Evolutionary conservation across 2,329 filamentous ascomycete genomes (phyloP), one percentile per base, ranked within the genome.

Genomic region (Talaromyces sp.): DNA sequence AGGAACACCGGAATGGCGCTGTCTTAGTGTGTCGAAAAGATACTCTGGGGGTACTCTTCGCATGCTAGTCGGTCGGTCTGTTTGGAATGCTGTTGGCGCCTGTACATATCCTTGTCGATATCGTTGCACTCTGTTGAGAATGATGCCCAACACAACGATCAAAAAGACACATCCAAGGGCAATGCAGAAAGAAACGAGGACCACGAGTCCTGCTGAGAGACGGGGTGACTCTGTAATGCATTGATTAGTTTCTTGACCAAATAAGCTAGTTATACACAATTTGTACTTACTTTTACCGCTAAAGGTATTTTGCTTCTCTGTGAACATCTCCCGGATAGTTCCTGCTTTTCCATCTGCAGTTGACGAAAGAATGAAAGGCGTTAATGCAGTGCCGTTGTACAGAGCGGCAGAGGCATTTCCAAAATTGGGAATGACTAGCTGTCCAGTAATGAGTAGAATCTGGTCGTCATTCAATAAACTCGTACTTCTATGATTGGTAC

Each of bases 331-430:
- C 39, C 90, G 88, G 72, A 99, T 86, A 71, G 87, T 93, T 58
- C 93, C 92, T 11, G 86, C 82, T 13, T 83, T 82, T 66, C 87
- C 87, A 71, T 87, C 84, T 13, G 84, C 79, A 66, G 84, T 89
- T 54, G 87, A 90, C 1, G 93, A 91, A 49, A 99, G 85, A 47
- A 92, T 85, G 75, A 94, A 97, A 0, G 95, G 94, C 60, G 83
- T 83, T 74, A 94, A 88, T 2, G 82, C 80, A 11, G 88, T 92
- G 71, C 95, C 95, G 73, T 98, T 92, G 81, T 91, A 99, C 33
- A 97, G 81, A 8, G 89, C 94, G 9, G 92, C 93, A 14, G 94
- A 96, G 6, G 90, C 92, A 65, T 88, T 89, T 66, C 94, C 93
- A 73, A 93, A 93, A 58, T 81, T 81, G 0, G 90, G 87, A 19